These are phyloP conservation scores for Boeremia lycopersici DNA, from an alignment of 2,329 filamentous ascomycete genomes.

Conservation along the genomic window DNA sequence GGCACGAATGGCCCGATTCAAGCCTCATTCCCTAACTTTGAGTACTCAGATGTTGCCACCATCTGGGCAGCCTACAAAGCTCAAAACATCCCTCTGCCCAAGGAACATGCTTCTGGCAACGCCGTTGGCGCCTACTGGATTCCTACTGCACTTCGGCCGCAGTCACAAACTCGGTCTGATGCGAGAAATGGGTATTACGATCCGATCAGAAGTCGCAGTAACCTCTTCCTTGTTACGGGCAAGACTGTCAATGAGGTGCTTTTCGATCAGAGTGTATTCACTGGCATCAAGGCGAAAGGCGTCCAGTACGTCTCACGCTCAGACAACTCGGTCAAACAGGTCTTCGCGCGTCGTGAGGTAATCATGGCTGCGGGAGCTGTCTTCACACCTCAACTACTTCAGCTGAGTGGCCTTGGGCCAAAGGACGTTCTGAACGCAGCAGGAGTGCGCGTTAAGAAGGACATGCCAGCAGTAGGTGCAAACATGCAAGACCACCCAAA, in stretches of 20 bases:
- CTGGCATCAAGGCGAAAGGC: constrained; percentile 26
- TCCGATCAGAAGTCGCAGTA: constrained; percentile 27
- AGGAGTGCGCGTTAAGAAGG: constrained; percentile 31
- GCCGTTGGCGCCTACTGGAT: constrained; percentile 40
- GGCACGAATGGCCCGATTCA: constrained; percentile 32
- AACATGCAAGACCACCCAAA: constrained; percentile 45
- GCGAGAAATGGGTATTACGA: constrained; percentile 39
- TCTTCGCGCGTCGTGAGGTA: constrained; percentile 54
- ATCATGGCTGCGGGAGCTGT: constrained; percentile 64
- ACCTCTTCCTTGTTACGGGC: constrained; percentile 29
- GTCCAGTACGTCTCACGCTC: constrained; percentile 28
- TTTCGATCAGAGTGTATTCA: constrained; percentile 23
- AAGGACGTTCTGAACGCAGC: constrained; percentile 29
- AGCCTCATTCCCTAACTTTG: constrained; percentile 34
- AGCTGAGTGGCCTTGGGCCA: constrained; percentile 40
- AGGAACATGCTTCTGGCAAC: constrained; percentile 35
- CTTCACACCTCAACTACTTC: constrained; percentile 62
- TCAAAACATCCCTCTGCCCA: constrained; percentile 24
- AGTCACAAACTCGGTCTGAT: constrained; percentile 43
- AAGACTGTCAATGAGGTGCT: constrained; percentile 35
- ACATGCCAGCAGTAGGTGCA: constrained; percentile 38
- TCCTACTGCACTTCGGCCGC: constrained; percentile 31
- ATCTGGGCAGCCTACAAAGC: constrained; percentile 30
- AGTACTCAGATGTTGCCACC: constrained; percentile 29
- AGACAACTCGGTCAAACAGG: constrained; percentile 24